A percentile compares a stretch with the other conserved stretches of the same genome.
Evolutionary conservation across 1,284 basidiomycete genomes (phyloP).

Genomic region (Ganoderma lingzhi): DNA sequence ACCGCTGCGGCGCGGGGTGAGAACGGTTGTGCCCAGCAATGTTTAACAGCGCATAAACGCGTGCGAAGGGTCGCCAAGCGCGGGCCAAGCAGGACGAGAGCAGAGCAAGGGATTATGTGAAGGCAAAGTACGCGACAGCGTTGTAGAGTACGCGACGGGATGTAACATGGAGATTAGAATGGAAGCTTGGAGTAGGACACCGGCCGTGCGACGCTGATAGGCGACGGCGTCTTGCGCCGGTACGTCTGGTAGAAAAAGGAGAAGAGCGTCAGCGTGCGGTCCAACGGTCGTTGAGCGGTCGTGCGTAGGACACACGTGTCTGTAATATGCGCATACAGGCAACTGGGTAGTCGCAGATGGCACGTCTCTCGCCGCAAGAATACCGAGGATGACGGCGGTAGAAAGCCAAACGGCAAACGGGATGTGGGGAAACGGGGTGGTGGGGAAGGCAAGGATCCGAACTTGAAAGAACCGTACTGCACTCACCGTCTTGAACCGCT

Average conservation of each 20-base stretch:
- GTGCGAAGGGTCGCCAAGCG: not conserved
- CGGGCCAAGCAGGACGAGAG: constrained; percentile 7
- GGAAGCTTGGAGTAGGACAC: constrained; percentile 37
- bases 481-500: constrained; percentile 69
- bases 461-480: not conserved
- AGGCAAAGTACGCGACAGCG: constrained; percentile 5
- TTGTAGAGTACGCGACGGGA: constrained; percentile 5
- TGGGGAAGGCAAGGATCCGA: constrained; percentile 22
- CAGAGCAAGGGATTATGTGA: constrained; percentile 18
- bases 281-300: not conserved
- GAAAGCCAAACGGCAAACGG: not conserved
- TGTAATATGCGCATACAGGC: not conserved
- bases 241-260: constrained; percentile 45
- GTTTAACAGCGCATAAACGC: not conserved
- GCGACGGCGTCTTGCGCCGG: constrained; percentile 35
- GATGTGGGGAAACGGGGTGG: constrained; percentile 17
- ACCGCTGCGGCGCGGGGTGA: not conserved
- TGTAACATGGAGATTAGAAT: constrained; percentile 31
- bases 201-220: constrained; percentile 33
- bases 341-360: not conserved
- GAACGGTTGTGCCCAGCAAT: not conserved
- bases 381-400: not conserved
- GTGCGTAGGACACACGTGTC: not conserved
- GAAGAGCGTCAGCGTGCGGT: constrained; percentile 1
- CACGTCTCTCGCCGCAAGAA: not conserved